A percentile compares a stretch with the other conserved stretches of the same genome.
Evolutionary conservation across 1,284 basidiomycete genomes (phyloP).

Genomic region (Apiotrichum siamense): DNA sequence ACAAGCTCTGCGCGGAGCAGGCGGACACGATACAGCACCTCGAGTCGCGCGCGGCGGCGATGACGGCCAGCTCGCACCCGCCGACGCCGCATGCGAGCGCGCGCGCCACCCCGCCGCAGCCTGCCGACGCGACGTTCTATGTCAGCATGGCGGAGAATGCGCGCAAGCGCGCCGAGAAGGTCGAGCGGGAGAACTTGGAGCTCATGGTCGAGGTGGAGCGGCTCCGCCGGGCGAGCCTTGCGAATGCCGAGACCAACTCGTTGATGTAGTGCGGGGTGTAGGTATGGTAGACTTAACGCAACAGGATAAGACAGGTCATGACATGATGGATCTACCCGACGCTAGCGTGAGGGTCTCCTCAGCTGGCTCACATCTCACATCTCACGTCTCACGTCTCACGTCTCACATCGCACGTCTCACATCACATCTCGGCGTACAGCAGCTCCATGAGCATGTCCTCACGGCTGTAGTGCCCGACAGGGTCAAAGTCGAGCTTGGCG

Average conservation of each 20-base stretch:
- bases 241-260: not conserved
- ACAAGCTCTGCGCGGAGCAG: conserved; percentile 21
- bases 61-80: not conserved
- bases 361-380: too few relatives aligned
- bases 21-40: conserved; percentile 15
- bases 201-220: conserved; percentile 18
- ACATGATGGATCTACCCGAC: too few relatives aligned
- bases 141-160: conserved; percentile 26
- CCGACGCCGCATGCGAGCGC: not conserved
- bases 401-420: not conserved
- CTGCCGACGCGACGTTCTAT: conserved; percentile 14
- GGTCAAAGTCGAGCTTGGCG: conserved; percentile 67
- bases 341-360: too few relatives aligned
- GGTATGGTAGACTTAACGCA: not conserved
- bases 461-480: conserved; percentile 63
- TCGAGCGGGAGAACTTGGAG: conserved; percentile 36
- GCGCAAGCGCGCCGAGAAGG: conserved; percentile 18
- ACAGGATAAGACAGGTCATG: too few relatives aligned
- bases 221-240: conserved; percentile 6
- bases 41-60: conserved; percentile 3
- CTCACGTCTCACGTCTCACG: too few relatives aligned
- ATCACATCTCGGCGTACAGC: not conserved
- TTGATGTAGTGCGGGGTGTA: not conserved
- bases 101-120: not conserved
- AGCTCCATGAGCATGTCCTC: conserved; percentile 49